phyloP scores from a whole-genome alignment of 352 stramenopile species.

The Phytophthora vignae region DNA sequence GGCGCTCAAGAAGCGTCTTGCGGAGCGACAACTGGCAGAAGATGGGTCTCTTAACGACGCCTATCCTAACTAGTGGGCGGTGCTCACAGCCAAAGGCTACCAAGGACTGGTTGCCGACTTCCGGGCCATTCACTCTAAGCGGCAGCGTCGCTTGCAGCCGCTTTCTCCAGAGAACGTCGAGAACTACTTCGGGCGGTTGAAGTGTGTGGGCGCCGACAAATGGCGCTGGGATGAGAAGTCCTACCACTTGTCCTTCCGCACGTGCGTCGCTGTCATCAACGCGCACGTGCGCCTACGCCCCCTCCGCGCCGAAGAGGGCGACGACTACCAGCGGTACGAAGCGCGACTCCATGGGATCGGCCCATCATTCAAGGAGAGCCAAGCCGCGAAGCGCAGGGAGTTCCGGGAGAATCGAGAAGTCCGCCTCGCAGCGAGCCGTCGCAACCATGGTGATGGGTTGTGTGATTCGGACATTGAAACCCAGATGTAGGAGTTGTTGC shows the following conservation, averaged over 20 bases:
- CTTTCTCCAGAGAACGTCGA: too few relatives aligned
- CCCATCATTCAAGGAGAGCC: neutral
- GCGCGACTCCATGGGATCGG: neutral
- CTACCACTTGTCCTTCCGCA: conserved; percentile 14
- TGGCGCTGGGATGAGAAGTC: conserved; percentile 21
- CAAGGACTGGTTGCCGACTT: conserved; percentile 1
- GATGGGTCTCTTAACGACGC: neutral
- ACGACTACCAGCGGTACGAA: neutral
- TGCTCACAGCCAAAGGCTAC: conserved; percentile 4
- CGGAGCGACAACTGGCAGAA: neutral
- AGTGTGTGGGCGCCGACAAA: conserved; percentile 9
- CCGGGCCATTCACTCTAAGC: conserved; percentile 6
- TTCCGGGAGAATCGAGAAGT: neutral
- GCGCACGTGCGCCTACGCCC: neutral
- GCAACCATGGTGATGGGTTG: neutral
- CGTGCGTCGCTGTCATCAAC: conserved; percentile 9
- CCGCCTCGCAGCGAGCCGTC: neutral
- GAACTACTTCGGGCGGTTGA: conserved; percentile 30
- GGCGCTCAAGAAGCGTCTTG: neutral
- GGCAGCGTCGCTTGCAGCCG: neutral
- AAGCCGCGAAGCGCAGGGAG: neutral
- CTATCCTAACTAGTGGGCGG: conserved; percentile 1
- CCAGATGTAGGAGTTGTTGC: neutral
- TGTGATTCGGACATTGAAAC: neutral
- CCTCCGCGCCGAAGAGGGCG: neutral